Conservation (phyloP, 208 protist genomes). For the Herpetomonas tarakana region DNA sequence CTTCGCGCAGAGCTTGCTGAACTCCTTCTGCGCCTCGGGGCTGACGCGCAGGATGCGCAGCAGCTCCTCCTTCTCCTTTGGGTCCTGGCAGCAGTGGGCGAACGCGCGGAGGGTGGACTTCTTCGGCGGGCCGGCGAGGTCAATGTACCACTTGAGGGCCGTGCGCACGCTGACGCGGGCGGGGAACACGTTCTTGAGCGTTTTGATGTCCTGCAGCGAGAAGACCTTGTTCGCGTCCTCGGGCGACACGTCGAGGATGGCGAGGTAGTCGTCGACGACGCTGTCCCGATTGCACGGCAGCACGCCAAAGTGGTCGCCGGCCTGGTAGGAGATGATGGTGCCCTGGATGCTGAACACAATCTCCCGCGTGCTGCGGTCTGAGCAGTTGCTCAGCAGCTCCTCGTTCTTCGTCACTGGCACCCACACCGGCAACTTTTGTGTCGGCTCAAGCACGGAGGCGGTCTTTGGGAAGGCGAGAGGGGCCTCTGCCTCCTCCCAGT, state of each 20-base stretch:
- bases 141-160: conserved; percentile 91
- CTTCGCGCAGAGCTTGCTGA: conserved; percentile 58
- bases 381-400: conserved; percentile 59
- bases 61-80: conserved; percentile 71
- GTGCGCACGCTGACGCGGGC: conserved; percentile 69
- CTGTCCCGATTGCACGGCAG: conserved; percentile 87
- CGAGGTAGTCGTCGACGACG: conserved; percentile 80
- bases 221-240: conserved; percentile 72
- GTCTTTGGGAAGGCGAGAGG: conserved; percentile 84
- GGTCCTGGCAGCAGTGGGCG: conserved; percentile 77
- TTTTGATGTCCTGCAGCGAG: conserved; percentile 83
- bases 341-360: conserved; percentile 85
- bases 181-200: conserved; percentile 86
- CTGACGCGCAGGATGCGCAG: conserved; percentile 67
- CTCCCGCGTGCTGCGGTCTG: conserved; percentile 67
- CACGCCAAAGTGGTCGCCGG: conserved; percentile 95
- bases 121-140: conserved; percentile 77
- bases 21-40: conserved; percentile 71
- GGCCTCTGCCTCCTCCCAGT: conserved; percentile 75
- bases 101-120: conserved; percentile 91
- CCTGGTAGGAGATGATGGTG: conserved; percentile 90
- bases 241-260: conserved; percentile 42
- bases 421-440: conserved; percentile 82
- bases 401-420: conserved; percentile 61
- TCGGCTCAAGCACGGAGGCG: conserved; percentile 84